Base-by-base conservation (phyloP, 768 basidiomycete genomes). In the Cystobasidium tubakii region DNA sequence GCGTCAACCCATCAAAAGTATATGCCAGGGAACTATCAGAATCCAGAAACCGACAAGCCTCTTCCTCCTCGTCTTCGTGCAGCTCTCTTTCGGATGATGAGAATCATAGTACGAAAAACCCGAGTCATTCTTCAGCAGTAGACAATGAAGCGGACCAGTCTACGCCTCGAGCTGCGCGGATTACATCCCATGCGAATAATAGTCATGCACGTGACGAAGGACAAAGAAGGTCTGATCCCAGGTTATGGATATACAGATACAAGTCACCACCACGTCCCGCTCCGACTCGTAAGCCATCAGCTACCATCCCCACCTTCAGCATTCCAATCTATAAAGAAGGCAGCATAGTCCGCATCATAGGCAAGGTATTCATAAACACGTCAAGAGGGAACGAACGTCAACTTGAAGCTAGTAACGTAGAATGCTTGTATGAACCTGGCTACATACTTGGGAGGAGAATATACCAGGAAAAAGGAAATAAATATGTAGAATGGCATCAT, bases 171-270 rank as follows among this genome's bases (percentile, higher is more conserved):
- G 57, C 25, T 60, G 12, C 21, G 23, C 29, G 57, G 2, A 15
- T 2, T 12, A 6, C 21, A 6, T n/a, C 21, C 6, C 7, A 54
- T 54, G 6, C 12, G 57, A 34, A 60, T 6, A 34, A 60, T 6
- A 27, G 21, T 29, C 7, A 3, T 27, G 21, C 13, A 60, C 9
- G 21, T 6, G 46, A 50, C 27, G 57, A 60, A 60, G 15, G 15
- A 3, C 9, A 60, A 27, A 60, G 33, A 60, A 60, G 29, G 25
- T 53, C 44, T 9, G 66, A 67, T 53, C 66, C 66, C 31, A 36
- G 66, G 9, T 36, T 67, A 46, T 67, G 66, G 66, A 67, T 67
- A 43, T 67, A 67, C 29, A 36, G 66, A 29, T 67, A 67, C 31
- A 50, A 67, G 33, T 46, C 42, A 50, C 66, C 66, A 31, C 66